A percentile compares a stretch with the other conserved stretches of the same genome.
These are phyloP conservation scores for Suillus alpinus DNA, from an alignment of 768 basidiomycete species.

Conservation along the genomic window DNA sequence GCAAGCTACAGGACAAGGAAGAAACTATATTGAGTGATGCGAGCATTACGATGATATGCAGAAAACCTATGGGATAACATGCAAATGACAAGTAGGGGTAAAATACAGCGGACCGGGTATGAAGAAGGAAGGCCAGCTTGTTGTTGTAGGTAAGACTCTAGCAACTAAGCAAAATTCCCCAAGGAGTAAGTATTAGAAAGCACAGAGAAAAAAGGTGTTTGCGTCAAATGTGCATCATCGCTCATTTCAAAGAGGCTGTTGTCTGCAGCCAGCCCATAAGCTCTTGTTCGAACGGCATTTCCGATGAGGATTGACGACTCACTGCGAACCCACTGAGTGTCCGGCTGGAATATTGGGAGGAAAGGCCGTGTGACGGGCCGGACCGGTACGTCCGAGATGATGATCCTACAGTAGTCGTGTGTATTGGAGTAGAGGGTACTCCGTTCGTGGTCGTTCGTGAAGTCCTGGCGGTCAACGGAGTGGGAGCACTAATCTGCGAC, in stretches of 20 bases:
- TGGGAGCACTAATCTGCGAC: constrained; percentile 85
- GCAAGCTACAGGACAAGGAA: neutral
- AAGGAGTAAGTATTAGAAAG: constrained; percentile 11
- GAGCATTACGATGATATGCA: constrained; percentile 37
- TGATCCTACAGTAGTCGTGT: constrained; percentile 55
- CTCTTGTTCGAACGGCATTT: constrained; percentile 33
- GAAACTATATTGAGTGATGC: constrained; percentile 30
- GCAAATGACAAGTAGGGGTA: constrained; percentile 34
- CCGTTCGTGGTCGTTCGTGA: constrained; percentile 52
- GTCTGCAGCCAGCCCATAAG: constrained; percentile 37
- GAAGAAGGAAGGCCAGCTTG: constrained; percentile 35
- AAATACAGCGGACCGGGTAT: constrained; percentile 45
- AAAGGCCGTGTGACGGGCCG: constrained; percentile 66
- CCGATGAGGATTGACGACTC: constrained; percentile 39
- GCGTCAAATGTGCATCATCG: constrained; percentile 10
- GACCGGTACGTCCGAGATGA: constrained; percentile 65
- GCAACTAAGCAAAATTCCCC: constrained; percentile 24
- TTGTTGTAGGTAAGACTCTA: constrained; percentile 25
- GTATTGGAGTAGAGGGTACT: constrained; percentile 56
- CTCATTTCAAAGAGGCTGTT: constrained; percentile 30
- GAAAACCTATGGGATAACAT: constrained; percentile 36
- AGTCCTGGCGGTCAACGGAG: constrained; percentile 78
- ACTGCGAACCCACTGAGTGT: constrained; percentile 71
- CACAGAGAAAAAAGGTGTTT: constrained; percentile 5
- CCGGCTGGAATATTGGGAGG: constrained; percentile 73